Evolutionary conservation across 768 basidiomycete species (phyloP).

Genomic region (Leccinellum luteum): DNA sequence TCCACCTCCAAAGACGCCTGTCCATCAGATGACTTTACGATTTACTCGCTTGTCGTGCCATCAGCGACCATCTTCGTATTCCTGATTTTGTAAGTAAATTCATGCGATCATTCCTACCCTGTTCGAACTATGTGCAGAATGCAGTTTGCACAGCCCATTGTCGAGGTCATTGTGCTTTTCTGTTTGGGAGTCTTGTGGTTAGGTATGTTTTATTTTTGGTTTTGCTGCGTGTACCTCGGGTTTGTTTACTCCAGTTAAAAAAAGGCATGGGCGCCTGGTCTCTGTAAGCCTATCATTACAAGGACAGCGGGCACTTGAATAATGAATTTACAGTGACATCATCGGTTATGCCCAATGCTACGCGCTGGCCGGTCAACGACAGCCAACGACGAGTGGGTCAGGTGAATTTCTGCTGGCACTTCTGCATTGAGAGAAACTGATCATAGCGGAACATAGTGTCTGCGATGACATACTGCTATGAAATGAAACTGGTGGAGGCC

Average conservation of each 20-base stretch:
- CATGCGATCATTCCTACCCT: not conserved
- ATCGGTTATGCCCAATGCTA: constrained; percentile 66
- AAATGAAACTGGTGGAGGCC: constrained; percentile 77
- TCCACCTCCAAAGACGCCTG: not conserved
- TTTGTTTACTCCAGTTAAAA: constrained; percentile 11
- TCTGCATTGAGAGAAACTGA: constrained; percentile 4
- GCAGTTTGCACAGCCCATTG: constrained; percentile 66
- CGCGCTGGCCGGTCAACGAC: constrained; percentile 39
- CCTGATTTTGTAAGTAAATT: constrained; percentile 48
- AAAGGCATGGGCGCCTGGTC: constrained; percentile 77
- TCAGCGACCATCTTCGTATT: constrained; percentile 64
- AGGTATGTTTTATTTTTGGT: constrained; percentile 39
- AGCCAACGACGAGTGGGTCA: constrained; percentile 50
- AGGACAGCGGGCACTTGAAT: not conserved
- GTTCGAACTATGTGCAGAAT: constrained; percentile 39
- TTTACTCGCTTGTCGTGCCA: constrained; percentile 65
- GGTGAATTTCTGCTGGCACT: constrained; percentile 39
- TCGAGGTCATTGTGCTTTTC: constrained; percentile 56
- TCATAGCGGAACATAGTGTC: constrained; percentile 43
- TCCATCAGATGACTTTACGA: constrained; percentile 60
- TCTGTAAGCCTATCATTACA: constrained; percentile 42
- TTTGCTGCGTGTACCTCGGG: not conserved
- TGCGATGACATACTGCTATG: constrained; percentile 59
- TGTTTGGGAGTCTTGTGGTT: constrained; percentile 67
- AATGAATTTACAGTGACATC: constrained; percentile 53